Conservation (phyloP, 2,329 filamentous ascomycete genomes). For the Daldinia sp. region DNA sequence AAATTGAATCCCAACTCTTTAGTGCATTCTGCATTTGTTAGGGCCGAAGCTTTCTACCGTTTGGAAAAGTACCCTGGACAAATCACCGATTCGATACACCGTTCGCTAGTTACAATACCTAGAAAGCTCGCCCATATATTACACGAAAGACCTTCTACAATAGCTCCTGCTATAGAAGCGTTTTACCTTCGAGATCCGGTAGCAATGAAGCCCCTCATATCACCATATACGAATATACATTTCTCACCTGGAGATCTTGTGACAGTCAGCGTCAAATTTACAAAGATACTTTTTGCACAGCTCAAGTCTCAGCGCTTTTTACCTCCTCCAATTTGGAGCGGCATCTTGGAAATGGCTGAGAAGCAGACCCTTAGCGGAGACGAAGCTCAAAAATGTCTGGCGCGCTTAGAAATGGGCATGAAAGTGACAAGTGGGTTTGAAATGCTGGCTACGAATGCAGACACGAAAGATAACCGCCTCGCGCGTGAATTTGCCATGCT, state of each 20-base stretch:
- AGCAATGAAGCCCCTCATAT: constrained; percentile 72
- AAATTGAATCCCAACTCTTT: constrained; percentile 63
- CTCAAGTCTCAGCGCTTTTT: constrained; percentile 85
- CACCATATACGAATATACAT: constrained; percentile 59
- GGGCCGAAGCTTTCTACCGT: constrained; percentile 91
- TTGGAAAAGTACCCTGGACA: constrained; percentile 83
- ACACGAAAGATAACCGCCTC: constrained; percentile 71
- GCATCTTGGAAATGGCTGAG: constrained; percentile 47
- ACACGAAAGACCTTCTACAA: constrained; percentile 75
- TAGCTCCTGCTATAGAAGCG: constrained; percentile 85
- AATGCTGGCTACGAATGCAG: constrained; percentile 76
- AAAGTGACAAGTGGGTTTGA: constrained; percentile 92
- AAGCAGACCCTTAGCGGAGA: constrained; percentile 26
- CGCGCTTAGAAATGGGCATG: constrained; percentile 77
- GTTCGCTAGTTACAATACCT: constrained; percentile 76
- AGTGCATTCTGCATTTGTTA: constrained; percentile 76
- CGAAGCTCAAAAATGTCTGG: constrained; percentile 44
- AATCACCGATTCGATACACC: constrained; percentile 78
- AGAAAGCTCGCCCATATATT: constrained; percentile 83
- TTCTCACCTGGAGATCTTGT: constrained; percentile 85
- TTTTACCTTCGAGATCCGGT: constrained; percentile 92
- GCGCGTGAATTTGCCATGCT: constrained; percentile 80
- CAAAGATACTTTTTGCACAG: constrained; percentile 89
- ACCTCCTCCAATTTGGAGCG: constrained; percentile 63
- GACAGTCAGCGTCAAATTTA: constrained; percentile 81